Base-by-base conservation (phyloP, 257 asterid genomes). In the Jasminum sambac region DNA sequence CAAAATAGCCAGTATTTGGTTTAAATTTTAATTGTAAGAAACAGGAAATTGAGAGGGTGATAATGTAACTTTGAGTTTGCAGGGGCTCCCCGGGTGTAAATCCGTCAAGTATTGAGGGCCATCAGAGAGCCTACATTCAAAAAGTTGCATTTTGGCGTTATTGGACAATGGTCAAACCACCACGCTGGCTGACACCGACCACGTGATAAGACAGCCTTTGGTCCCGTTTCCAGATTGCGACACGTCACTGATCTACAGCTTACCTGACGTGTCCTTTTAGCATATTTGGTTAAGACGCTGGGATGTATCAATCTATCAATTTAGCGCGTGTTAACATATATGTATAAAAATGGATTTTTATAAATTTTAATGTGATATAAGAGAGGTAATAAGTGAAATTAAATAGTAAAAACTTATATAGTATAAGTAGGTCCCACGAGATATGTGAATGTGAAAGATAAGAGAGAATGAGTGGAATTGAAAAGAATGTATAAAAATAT, bases 101-200 rank as follows among this genome's bases (percentile, higher is more conserved):
- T 16, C 21, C 24, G 43, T 42, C 30, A 72, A 68, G 12, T 17
- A 5, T 57, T 64, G 76, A 26, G 73, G 68, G 72, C 72, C 42
- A 36, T 5, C 16, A 62, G 37, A 41, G 24, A 10, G 66, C 39
- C 63, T 78, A 81, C 68, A 16, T 12, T 21, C 42, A 72, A 89
- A 88, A 87, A 85, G 93, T 78, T 24, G 0, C 17, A 6, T 57
- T 89, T 89, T 89, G 93, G 80, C 77, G 14, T 63, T 64, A 80
- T 58, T 68, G 34, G 84, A 70, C 84, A 76, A 76, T 25, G 69
- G 85, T 80, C 86, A 34, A 25, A 61, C 34, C 74, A 24, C 7
- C n/a, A 10, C 3, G 26, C 23, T n/a, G 38, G 21, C 39, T 13
- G 64, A 50, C 61, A 41, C 75, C 78, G 83, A 75, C 83, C 34